Conservation (phyloP, 495 filamentous ascomycete genomes). For the Penicillium verhagenii region DNA sequence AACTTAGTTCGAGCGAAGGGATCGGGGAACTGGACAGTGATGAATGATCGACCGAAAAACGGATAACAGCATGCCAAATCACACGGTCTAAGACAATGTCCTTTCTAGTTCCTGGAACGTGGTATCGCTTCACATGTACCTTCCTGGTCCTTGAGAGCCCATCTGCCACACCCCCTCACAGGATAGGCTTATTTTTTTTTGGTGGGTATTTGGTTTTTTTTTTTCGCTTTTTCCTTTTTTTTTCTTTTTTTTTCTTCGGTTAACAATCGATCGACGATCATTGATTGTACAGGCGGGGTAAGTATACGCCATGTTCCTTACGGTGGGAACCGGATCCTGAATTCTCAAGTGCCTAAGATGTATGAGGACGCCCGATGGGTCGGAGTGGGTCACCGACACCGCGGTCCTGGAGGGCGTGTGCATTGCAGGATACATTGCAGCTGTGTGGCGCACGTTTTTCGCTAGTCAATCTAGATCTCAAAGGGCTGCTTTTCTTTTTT, state of each 20-base stretch:
- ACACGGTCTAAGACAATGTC: neutral
- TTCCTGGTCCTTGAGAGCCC: neutral
- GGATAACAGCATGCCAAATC: neutral
- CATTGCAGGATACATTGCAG: constrained; percentile 5
- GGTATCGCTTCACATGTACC: neutral
- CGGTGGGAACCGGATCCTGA: neutral
- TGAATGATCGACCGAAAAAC: neutral
- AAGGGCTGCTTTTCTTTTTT: no score
- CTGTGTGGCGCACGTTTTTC: constrained; percentile 15
- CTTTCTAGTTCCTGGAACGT: constrained; percentile 1
- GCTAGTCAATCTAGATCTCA: constrained; percentile 9
- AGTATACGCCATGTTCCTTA: neutral
- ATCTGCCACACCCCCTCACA: neutral
- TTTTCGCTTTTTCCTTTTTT: constrained; percentile 4
- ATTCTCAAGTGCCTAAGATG: neutral
- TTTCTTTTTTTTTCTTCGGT: neutral
- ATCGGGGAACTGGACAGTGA: neutral
- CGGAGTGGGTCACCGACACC: constrained; percentile 11
- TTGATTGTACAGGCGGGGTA: constrained; percentile 16
- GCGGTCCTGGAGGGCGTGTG: constrained; percentile 8
- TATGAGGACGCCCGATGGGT: constrained; percentile 4
- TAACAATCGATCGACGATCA: constrained; percentile 15
- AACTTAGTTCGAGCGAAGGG: neutral
- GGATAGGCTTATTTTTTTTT: neutral
- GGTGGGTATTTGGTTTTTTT: constrained; percentile 1